phyloP scores from a whole-genome alignment of 139 green algal genomes.

The Chara braunii region DNA sequence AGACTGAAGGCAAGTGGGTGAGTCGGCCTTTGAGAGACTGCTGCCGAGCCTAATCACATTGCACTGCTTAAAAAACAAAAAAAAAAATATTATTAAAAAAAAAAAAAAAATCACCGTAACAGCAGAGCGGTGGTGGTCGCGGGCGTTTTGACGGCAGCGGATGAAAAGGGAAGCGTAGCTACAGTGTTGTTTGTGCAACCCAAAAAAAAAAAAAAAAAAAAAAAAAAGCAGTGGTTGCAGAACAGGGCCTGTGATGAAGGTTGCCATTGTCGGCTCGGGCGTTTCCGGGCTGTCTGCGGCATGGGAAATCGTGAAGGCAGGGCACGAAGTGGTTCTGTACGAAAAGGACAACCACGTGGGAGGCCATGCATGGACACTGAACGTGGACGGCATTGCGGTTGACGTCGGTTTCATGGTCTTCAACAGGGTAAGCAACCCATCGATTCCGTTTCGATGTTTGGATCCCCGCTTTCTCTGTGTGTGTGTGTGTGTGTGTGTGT shows the following conservation, averaged over 20 bases:
- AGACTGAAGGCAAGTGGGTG: too few relatives aligned
- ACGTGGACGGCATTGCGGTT: conserved; percentile 52
- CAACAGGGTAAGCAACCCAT: conserved; percentile 31
- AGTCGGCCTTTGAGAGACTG: too few relatives aligned
- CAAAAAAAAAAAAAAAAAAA: background rate
- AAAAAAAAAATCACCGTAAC: background rate
- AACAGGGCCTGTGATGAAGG: conserved; percentile 8
- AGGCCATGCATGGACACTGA: conserved; percentile 83
- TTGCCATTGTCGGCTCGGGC: conserved; percentile 78
- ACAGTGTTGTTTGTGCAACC: too few relatives aligned
- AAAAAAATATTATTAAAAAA: too few relatives aligned
- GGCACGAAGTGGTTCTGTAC: conserved; percentile 70
- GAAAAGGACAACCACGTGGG: conserved; percentile 69
- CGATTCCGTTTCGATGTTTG: background rate
- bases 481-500: too few relatives aligned
- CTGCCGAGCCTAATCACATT: too few relatives aligned
- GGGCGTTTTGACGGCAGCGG: background rate
- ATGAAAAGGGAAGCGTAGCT: background rate
- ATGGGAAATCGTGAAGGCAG: conserved; percentile 72
- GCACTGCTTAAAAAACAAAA: too few relatives aligned
- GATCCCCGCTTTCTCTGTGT: too few relatives aligned
- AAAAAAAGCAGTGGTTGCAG: background rate
- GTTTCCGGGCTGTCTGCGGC: conserved; percentile 70
- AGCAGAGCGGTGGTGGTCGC: background rate
- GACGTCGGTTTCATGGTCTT: conserved; percentile 88